phyloP scores from a whole-genome alignment of 108 stramenopile genomes.

The Nannochloropsis salina region DNA sequence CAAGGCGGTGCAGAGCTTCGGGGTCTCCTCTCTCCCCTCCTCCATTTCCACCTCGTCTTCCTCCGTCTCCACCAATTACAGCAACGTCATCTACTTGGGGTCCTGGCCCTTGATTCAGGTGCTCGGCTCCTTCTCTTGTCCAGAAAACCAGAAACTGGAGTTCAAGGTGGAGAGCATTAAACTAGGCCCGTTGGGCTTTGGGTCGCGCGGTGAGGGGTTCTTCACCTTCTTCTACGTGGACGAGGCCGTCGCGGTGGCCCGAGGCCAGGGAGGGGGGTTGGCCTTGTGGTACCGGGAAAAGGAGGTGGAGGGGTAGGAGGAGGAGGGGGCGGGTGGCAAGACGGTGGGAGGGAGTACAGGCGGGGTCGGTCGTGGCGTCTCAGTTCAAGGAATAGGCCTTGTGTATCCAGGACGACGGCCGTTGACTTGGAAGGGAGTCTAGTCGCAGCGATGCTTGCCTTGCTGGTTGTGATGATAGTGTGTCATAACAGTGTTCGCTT shows the following conservation, averaged over 20 bases:
- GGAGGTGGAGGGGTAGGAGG: not conserved
- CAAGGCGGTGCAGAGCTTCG: constrained; percentile 14
- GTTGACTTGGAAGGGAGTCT: too few species aligned
- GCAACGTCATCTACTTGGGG: not conserved
- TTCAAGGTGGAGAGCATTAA: not conserved
- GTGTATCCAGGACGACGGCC: too few species aligned
- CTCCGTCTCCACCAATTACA: not conserved
- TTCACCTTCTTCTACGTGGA: constrained; percentile 14
- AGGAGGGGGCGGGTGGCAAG: not conserved
- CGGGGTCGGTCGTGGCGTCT: not conserved
- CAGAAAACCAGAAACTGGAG: not conserved
- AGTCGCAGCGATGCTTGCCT: too few species aligned
- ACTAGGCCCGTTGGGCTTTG: not conserved
- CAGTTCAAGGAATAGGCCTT: too few species aligned
- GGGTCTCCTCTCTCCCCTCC: not conserved
- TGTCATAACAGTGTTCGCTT: too few species aligned
- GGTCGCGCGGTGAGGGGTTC: not conserved
- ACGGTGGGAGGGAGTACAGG: not conserved
- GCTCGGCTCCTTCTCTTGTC: constrained; percentile 2
- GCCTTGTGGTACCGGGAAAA: not conserved
- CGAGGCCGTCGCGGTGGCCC: not conserved
- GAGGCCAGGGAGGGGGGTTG: constrained; percentile 6
- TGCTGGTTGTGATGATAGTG: too few species aligned
- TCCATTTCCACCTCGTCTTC: not conserved
- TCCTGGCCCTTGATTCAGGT: not conserved